phyloP scores from a whole-genome alignment of 495 filamentous ascomycete species.

The Chaetomium cochliodes region DNA sequence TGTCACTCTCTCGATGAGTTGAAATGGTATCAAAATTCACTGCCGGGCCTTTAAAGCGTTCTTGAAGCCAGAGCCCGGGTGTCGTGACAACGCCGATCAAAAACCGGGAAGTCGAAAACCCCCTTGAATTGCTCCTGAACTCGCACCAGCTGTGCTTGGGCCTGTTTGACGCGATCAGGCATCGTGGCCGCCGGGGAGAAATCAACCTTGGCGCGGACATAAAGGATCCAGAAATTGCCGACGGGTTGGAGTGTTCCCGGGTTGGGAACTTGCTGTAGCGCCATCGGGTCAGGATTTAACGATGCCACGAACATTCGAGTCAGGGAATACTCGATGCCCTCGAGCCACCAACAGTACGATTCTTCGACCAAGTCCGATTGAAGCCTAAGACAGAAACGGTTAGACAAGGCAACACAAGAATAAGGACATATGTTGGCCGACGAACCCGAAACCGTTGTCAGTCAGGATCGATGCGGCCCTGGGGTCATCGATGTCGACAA shows the following conservation, averaged over 20 bases:
- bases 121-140: conserved; percentile 39
- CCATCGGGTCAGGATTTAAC: conserved; percentile 15
- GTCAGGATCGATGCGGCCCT: conserved; percentile 29
- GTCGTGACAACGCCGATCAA: conserved; percentile 46
- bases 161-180: conserved; percentile 45
- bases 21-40: not conserved
- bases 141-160: conserved; percentile 35
- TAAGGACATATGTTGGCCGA: not conserved
- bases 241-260: conserved; percentile 26
- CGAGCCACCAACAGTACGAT: conserved; percentile 43
- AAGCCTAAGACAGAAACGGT: conserved; percentile 27
- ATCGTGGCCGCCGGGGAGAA: conserved; percentile 24
- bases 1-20: not conserved
- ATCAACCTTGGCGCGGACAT: conserved; percentile 43
- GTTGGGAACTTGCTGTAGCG: conserved; percentile 21
- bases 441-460: conserved; percentile 39
- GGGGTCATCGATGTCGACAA: conserved; percentile 32
- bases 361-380: conserved; percentile 45
- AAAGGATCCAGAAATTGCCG: conserved; percentile 39
- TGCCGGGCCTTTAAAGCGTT: not conserved
- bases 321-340: conserved; percentile 44
- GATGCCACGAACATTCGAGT: conserved; percentile 34
- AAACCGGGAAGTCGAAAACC: conserved; percentile 45
- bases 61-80: conserved; percentile 27
- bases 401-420: not conserved